Evolutionary conservation across 768 basidiomycete genomes (phyloP).

Genomic region (Kondoa malvinella): DNA sequence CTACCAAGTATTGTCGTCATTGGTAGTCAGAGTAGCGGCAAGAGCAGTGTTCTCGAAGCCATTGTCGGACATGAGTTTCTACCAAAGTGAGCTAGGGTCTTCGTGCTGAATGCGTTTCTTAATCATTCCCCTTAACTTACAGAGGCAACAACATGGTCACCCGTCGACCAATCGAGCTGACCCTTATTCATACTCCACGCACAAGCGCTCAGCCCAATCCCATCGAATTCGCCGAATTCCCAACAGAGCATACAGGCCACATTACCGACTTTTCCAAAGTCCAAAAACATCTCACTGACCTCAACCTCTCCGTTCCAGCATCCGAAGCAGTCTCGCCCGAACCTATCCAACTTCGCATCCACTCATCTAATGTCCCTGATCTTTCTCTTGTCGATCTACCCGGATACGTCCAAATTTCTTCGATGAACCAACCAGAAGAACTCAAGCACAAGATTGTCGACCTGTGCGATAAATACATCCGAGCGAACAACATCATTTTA

Average conservation of each 20-base stretch:
- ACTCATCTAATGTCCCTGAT: conserved; percentile 89
- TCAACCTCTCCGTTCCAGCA: conserved; percentile 84
- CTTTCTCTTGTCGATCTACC: conserved; percentile 93
- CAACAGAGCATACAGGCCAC: conserved; percentile 62
- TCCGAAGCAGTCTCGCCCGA: conserved; percentile 80
- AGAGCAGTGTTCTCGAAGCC: conserved; percentile 91
- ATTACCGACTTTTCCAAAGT: conserved; percentile 81
- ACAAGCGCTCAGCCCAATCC: conserved; percentile 41
- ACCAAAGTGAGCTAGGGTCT: conserved; percentile 85
- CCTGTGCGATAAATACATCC: conserved; percentile 90
- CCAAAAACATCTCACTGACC: conserved; percentile 78
- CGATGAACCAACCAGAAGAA: conserved; percentile 84
- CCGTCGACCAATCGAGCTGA: conserved; percentile 90
- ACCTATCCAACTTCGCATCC: conserved; percentile 90
- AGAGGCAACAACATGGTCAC: conserved; percentile 99
- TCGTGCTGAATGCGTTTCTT: neutral
- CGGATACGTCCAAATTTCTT: conserved; percentile 87
- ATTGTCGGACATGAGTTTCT: conserved; percentile 96
- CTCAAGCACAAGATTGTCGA: conserved; percentile 79
- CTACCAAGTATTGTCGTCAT: conserved; percentile 95
- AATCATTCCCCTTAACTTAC: conserved; percentile 2
- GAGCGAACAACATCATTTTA: conserved; percentile 99
- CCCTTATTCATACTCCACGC: conserved; percentile 75
- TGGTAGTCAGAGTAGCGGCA: conserved; percentile 94
- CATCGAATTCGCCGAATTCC: conserved; percentile 82